phyloP scores from a whole-genome alignment of 306 rosid species.

The Carpinus fangiana region DNA sequence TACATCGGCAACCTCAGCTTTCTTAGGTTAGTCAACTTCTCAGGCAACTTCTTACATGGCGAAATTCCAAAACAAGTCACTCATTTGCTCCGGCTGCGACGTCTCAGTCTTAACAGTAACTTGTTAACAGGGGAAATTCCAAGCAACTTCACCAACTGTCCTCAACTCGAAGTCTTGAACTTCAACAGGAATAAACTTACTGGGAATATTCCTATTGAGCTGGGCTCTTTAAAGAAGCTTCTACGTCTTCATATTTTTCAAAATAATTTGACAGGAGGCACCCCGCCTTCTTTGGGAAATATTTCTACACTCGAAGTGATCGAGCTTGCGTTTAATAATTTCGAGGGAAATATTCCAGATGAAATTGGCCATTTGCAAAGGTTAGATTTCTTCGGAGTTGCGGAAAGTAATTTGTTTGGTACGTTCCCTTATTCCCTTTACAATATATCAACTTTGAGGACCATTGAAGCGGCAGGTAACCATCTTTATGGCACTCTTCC shows the following conservation, averaged over 20 bases:
- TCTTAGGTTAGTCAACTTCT: background rate
- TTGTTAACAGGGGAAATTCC: conserved; percentile 43
- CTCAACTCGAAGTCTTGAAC: background rate
- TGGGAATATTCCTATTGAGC: conserved; percentile 18
- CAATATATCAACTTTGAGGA: conserved; percentile 36
- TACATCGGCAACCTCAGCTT: conserved; percentile 34
- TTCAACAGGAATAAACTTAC: background rate
- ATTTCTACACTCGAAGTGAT: conserved; percentile 17
- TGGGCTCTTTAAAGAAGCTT: conserved; percentile 28
- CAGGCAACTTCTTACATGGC: conserved; percentile 21
- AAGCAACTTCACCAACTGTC: conserved; percentile 25
- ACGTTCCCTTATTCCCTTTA: conserved; percentile 31
- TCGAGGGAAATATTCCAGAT: conserved; percentile 33
- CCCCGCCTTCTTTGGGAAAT: conserved; percentile 38
- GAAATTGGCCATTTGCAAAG: conserved; percentile 25
- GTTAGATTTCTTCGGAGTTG: background rate
- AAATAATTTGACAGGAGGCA: conserved; percentile 31
- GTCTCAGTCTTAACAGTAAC: conserved; percentile 9
- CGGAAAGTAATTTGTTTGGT: conserved; percentile 20
- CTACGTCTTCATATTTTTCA: background rate
- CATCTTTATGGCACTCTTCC: conserved; percentile 38
- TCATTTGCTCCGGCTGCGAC: background rate
- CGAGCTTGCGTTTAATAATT: background rate
- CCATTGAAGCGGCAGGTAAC: background rate
- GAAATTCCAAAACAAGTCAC: conserved; percentile 34